Conservation (phyloP, 2,329 filamentous ascomycete species). For the Monosporascus sp. region DNA sequence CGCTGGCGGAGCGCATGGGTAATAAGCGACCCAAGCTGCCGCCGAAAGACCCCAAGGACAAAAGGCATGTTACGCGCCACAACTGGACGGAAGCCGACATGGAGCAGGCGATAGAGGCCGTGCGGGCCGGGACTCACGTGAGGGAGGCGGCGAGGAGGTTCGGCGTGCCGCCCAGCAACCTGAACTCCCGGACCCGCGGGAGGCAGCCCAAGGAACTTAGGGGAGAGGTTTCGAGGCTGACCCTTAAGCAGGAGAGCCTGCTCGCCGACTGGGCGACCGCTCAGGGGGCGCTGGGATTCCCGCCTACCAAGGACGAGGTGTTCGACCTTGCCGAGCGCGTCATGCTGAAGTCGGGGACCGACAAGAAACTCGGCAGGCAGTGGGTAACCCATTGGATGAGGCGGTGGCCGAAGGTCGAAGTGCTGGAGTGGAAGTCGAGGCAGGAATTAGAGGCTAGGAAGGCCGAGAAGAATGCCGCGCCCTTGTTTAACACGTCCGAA, state of each 20-base stretch:
- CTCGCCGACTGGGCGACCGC: conserved; percentile 21
- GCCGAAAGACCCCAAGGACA: conserved; percentile 6
- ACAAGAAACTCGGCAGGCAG: conserved; percentile 19
- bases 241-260: conserved; percentile 18
- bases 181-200: conserved; percentile 17
- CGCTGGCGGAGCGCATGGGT: conserved; percentile 15
- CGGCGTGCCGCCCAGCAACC: conserved; percentile 19
- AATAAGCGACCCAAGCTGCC: conserved; percentile 10
- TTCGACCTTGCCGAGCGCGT: conserved; percentile 17
- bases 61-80: conserved; percentile 10
- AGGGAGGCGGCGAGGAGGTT: conserved; percentile 16
- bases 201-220: conserved; percentile 14
- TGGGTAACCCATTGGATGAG: conserved; percentile 23
- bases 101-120: conserved; percentile 13
- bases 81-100: conserved; percentile 18
- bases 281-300: conserved; percentile 17
- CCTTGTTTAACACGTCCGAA: not conserved
- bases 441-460: conserved; percentile 1
- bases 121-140: conserved; percentile 8
- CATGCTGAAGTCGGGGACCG: conserved; percentile 11
- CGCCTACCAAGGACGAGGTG: conserved; percentile 19
- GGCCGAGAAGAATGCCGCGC: not conserved
- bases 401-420: conserved; percentile 15
- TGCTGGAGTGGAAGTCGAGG: conserved; percentile 14
- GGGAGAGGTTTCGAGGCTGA: conserved; percentile 14